Percentiles rank a stretch among this genome's conserved stretches.
Conservation (phyloP, 1,284 basidiomycete genomes). For the Phylloboletellus chloephorus region DNA sequence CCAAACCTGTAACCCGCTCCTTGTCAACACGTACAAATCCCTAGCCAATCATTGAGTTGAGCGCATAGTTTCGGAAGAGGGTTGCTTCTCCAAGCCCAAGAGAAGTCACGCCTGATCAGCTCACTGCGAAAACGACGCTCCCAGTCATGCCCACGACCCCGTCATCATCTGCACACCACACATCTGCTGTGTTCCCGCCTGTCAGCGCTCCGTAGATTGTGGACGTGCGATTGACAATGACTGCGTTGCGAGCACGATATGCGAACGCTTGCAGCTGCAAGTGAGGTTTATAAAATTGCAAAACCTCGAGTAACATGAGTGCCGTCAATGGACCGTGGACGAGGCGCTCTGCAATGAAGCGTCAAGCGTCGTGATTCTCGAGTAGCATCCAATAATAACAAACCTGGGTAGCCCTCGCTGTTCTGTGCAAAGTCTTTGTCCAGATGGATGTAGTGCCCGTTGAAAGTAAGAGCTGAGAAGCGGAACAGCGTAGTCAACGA, state of each 20-base stretch:
- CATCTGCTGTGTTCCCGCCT: slow-evolving; percentile 33
- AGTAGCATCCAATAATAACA: slow-evolving; percentile 12
- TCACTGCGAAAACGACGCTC: slow-evolving; percentile 27
- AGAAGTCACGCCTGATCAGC: neutral
- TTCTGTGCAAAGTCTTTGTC: slow-evolving; percentile 64
- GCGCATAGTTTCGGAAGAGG: neutral
- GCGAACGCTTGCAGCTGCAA: slow-evolving; percentile 50
- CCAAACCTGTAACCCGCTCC: slow-evolving; percentile 6
- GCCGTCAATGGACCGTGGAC: slow-evolving; percentile 82
- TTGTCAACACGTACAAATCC: neutral
- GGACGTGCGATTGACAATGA: slow-evolving; percentile 58
- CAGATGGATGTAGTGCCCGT: slow-evolving; percentile 70
- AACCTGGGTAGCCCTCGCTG: slow-evolving; percentile 72
- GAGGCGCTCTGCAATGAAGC: slow-evolving; percentile 51
- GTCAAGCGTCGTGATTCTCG: neutral
- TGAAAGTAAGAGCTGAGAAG: slow-evolving; percentile 80
- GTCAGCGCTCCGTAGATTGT: slow-evolving; percentile 50
- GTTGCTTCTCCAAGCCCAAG: neutral
- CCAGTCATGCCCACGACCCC: slow-evolving; percentile 74
- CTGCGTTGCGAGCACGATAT: slow-evolving; percentile 71
- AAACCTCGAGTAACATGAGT: slow-evolving; percentile 66
- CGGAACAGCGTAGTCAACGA: slow-evolving; percentile 72
- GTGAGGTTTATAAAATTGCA: slow-evolving; percentile 43
- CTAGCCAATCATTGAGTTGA: neutral
- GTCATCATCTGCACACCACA: slow-evolving; percentile 56